Percentiles rank a stretch among this genome's conserved stretches.
phyloP scores from a whole-genome alignment of 805 yeast species.

The Ogataea pini region DNA sequence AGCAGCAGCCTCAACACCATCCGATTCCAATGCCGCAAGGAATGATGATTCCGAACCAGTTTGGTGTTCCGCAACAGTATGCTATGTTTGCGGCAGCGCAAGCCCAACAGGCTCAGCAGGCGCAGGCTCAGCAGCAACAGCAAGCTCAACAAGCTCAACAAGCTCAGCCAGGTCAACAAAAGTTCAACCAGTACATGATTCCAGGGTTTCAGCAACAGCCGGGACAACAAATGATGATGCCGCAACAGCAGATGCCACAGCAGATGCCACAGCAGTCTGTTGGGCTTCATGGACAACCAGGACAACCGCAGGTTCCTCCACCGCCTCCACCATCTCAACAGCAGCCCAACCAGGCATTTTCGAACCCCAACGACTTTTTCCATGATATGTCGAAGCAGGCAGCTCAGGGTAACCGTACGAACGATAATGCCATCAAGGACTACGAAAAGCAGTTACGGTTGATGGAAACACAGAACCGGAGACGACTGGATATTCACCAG shows the following conservation, averaged over 20 bases:
- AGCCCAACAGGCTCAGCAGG: conserved; percentile 10
- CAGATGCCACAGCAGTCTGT: conserved; percentile 20
- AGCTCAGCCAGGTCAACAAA: conserved; percentile 19
- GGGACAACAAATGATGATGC: conserved; percentile 27
- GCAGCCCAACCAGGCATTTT: conserved; percentile 22
- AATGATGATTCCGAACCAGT: conserved; percentile 33
- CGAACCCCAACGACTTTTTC: conserved; percentile 26
- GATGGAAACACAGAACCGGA: conserved; percentile 74
- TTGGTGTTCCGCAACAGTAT: conserved; percentile 32
- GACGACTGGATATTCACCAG: conserved; percentile 57
- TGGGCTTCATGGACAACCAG: conserved; percentile 19
- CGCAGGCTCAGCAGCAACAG: conserved; percentile 14
- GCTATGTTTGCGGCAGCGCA: conserved; percentile 33
- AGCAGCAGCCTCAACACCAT: conserved; percentile 21
- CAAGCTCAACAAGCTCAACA: conserved; percentile 18
- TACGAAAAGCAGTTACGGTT: conserved; percentile 78
- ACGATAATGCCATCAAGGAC: conserved; percentile 67
- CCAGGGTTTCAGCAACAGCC: conserved; percentile 33
- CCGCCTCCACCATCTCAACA: conserved; percentile 22
- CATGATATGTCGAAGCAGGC: conserved; percentile 22
- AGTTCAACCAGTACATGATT: conserved; percentile 28
- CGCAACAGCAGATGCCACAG: conserved; percentile 23
- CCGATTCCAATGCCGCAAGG: conserved; percentile 32
- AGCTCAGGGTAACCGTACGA: conserved; percentile 22
- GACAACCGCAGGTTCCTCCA: conserved; percentile 8